These are phyloP conservation scores for Boletus reticuloceps DNA, from an alignment of 768 basidiomycete genomes.

Conservation along the genomic window DNA sequence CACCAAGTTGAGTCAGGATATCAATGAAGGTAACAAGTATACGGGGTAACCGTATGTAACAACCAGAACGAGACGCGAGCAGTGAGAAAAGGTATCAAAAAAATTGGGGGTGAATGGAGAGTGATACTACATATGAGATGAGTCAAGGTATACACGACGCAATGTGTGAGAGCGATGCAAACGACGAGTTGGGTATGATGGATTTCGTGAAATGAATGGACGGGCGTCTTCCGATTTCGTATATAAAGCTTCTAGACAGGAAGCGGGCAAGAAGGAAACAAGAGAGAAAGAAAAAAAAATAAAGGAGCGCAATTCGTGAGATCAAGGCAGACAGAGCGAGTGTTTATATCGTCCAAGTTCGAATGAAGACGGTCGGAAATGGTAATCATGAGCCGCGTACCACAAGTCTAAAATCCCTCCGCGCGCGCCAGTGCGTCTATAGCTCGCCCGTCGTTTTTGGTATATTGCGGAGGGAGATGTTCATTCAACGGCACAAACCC, in stretches of 20 bases:
- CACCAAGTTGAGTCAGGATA: conserved; percentile 30
- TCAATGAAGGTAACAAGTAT: conserved; percentile 34
- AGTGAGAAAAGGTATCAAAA: conserved; percentile 33
- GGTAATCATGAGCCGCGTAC: conserved; percentile 25
- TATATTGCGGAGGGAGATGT: conserved; percentile 64
- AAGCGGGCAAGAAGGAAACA: conserved; percentile 30
- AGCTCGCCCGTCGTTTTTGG: conserved; percentile 53
- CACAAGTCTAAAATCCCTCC: conserved; percentile 31
- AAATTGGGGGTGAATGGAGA: conserved; percentile 28
- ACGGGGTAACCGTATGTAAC: conserved; percentile 39
- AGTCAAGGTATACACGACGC: conserved; percentile 36
- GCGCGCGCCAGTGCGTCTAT: conserved; percentile 31
- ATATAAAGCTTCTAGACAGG: conserved; percentile 25
- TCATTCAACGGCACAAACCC: conserved; percentile 82
- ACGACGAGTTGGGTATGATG: conserved; percentile 34
- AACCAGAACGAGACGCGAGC: conserved; percentile 18
- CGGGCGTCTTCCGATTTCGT: conserved; percentile 36
- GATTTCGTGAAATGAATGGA: conserved; percentile 34
- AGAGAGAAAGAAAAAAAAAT: conserved; percentile 8
- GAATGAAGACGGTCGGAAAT: conserved; percentile 31
- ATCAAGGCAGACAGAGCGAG: conserved; percentile 22
- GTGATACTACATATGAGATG: conserved; percentile 38
- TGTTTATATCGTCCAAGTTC: conserved; percentile 30
- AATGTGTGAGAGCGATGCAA: conserved; percentile 38
- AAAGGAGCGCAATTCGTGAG: conserved; percentile 36